phyloP scores from a whole-genome alignment of 306 rosid genomes.

The Ochetophila trinervis region DNA sequence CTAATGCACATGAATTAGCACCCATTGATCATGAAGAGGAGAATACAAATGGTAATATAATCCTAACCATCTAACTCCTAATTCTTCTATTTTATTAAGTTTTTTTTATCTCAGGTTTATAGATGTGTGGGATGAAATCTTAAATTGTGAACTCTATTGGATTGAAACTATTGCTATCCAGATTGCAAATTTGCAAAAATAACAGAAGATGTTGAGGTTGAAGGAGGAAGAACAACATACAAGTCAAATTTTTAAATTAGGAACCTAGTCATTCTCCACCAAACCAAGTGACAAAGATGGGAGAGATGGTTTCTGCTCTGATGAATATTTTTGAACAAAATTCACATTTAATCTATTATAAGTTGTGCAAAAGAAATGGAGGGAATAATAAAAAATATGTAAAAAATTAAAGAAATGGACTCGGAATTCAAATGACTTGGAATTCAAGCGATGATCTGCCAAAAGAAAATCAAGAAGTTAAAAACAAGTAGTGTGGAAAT shows the following conservation, averaged over 20 bases:
- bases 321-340: too few relatives aligned
- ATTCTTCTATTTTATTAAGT: background rate
- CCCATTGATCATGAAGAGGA: background rate
- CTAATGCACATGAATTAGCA: too few relatives aligned
- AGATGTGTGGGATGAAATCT: background rate
- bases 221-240: background rate
- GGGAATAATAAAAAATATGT: too few relatives aligned
- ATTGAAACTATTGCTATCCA: background rate
- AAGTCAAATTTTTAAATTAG: background rate
- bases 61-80: too few relatives aligned
- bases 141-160: background rate
- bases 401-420: too few relatives aligned
- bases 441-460: too few relatives aligned
- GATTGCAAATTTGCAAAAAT: too few relatives aligned
- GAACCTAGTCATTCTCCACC: background rate
- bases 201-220: background rate
- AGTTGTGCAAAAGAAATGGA: too few relatives aligned
- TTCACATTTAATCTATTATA: too few relatives aligned
- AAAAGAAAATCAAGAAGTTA: too few relatives aligned
- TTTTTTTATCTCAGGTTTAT: background rate
- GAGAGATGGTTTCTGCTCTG: slow-evolving; percentile 8
- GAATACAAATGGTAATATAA: background rate
- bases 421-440: too few relatives aligned
- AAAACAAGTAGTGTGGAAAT: too few relatives aligned
- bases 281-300: slow-evolving; percentile 9